These are phyloP conservation scores for Eutrema salsugineum DNA, from an alignment of 441 rosid species.

Conservation along the genomic window DNA sequence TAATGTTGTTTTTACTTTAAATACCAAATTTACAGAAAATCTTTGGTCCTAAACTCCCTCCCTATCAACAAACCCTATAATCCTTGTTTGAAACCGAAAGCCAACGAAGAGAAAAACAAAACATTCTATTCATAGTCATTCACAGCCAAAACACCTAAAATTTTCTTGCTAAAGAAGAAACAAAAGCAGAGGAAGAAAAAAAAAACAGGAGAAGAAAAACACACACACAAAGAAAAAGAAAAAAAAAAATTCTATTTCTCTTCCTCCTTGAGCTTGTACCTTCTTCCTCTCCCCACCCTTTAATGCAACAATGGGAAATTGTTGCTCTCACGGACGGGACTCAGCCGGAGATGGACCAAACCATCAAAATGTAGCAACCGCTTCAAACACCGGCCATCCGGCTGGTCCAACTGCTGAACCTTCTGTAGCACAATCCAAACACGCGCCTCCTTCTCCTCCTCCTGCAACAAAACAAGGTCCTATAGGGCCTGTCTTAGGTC, in stretches of 20 bases:
- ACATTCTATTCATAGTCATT: conserved; percentile 30
- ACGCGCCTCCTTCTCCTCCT: conserved; percentile 40
- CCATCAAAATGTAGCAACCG: conserved; percentile 28
- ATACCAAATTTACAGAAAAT: conserved; percentile 29
- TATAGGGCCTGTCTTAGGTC: conserved; percentile 54
- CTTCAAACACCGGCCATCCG: background rate
- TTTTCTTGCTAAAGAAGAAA: conserved; percentile 33
- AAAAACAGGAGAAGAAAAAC: conserved; percentile 1
- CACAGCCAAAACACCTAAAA: conserved; percentile 29
- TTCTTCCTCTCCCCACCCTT: conserved; percentile 16
- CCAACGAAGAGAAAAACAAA: conserved; percentile 33
- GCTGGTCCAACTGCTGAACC: conserved; percentile 11
- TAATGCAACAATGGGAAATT: conserved; percentile 63
- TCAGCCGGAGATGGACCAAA: conserved; percentile 29
- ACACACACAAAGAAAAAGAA: background rate
- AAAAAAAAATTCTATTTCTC: conserved; percentile 22
- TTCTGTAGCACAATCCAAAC: conserved; percentile 38
- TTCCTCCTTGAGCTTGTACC: conserved; percentile 27
- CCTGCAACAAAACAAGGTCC: conserved; percentile 47
- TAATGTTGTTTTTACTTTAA: conserved; percentile 28
- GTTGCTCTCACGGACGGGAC: conserved; percentile 61
- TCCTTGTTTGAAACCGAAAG: conserved; percentile 22
- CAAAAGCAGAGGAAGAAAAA: conserved; percentile 13
- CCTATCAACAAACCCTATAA: conserved; percentile 36
- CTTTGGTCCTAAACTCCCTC: conserved; percentile 52